Evolutionary conservation across 306 rosid genomes (phyloP).

Genomic region (Casuarina equisetifolia): DNA sequence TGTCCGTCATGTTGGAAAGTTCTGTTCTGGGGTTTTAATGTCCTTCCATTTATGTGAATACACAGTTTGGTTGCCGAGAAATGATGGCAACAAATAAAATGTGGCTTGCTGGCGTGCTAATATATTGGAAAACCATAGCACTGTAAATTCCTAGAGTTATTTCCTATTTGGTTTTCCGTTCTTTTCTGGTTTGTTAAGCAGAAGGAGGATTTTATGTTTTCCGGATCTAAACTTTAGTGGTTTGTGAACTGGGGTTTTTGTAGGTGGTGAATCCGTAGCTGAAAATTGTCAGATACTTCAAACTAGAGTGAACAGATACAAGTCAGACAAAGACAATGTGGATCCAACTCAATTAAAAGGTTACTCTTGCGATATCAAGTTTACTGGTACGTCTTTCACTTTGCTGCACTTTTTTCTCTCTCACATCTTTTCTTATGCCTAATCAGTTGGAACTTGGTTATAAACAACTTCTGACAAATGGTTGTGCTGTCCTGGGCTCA

Average conservation of each 20-base stretch:
- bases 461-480: background rate
- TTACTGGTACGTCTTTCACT: conserved; percentile 51
- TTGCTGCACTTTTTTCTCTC: background rate
- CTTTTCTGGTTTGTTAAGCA: background rate
- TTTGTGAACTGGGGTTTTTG: conserved; percentile 27
- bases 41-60: background rate
- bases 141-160: background rate
- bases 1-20: background rate
- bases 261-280: conserved; percentile 82
- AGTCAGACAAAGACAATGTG: conserved; percentile 66
- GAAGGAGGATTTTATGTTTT: background rate
- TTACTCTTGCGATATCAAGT: conserved; percentile 61
- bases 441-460: background rate
- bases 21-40: background rate
- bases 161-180: background rate
- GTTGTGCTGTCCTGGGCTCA: background rate
- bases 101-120: background rate
- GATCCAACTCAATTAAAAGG: conserved; percentile 59
- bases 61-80: background rate
- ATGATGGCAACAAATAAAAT: background rate
- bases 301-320: conserved; percentile 84
- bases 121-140: background rate
- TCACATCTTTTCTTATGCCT: background rate
- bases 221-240: conserved; percentile 1
- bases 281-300: conserved; percentile 95